A percentile compares a stretch with the other conserved stretches of the same genome.
Evolutionary conservation across 495 filamentous ascomycete genomes (phyloP).

Genomic region (Aspergillus cavernicola): DNA sequence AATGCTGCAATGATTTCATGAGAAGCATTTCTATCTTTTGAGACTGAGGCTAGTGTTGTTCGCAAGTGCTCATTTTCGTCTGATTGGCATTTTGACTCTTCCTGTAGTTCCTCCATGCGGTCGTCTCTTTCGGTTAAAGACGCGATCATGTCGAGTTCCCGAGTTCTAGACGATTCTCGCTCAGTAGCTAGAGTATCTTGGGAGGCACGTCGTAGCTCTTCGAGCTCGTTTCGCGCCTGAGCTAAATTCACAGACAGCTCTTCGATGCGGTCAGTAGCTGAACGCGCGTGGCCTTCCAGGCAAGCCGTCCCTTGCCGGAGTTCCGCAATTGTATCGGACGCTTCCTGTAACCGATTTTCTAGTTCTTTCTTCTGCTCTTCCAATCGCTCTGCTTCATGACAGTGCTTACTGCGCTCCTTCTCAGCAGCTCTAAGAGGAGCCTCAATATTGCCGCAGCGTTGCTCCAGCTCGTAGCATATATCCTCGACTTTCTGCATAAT

Average conservation of each 20-base stretch:
- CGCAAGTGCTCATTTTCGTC: conserved; percentile 20
- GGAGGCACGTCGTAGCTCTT: conserved; percentile 21
- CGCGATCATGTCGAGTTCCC: conserved; percentile 43
- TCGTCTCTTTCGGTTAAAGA: conserved; percentile 46
- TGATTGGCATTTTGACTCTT: conserved; percentile 18
- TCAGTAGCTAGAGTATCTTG: conserved; percentile 22
- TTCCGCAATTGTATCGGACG: conserved; percentile 15
- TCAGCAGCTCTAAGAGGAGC: conserved; percentile 43
- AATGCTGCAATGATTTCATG: conserved; percentile 16
- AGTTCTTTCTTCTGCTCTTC: conserved; percentile 27
- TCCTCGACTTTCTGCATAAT: conserved; percentile 47
- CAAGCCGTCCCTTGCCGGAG: conserved; percentile 29
- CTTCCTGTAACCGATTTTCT: conserved; percentile 24
- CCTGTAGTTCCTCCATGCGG: conserved; percentile 36
- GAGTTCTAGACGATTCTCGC: conserved; percentile 31
- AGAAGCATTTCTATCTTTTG: conserved; percentile 18
- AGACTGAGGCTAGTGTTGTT: conserved; percentile 15
- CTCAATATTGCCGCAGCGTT: conserved; percentile 48
- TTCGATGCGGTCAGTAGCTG: conserved; percentile 20
- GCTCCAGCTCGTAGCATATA: conserved; percentile 53
- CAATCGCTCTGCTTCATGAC: conserved; percentile 23
- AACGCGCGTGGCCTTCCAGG: conserved; percentile 29
- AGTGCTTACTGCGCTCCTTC: conserved; percentile 38
- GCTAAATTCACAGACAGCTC: conserved; percentile 28
- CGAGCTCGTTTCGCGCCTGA: conserved; percentile 24